Evolutionary conservation across 306 rosid species (phyloP).

Genomic region (Hylodesmum podocarpum): DNA sequence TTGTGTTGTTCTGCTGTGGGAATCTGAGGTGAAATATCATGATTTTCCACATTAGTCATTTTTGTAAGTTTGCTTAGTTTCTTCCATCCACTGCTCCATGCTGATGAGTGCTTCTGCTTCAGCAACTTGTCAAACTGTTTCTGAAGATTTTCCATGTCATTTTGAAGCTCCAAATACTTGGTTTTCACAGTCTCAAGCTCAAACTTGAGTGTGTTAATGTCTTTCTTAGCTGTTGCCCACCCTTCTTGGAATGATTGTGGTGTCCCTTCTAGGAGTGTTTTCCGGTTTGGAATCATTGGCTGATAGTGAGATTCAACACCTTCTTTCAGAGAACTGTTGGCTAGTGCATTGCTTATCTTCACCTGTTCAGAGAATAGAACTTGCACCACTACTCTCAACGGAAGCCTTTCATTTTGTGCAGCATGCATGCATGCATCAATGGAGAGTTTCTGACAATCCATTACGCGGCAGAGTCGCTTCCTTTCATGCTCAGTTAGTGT

Average conservation of each 20-base stretch:
- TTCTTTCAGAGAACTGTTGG: conserved; percentile 62
- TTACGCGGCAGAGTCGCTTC: conserved; percentile 87
- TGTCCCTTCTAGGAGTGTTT: conserved; percentile 84
- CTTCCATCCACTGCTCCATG: conserved; percentile 96
- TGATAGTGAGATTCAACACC: conserved; percentile 65
- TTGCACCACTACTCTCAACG: conserved; percentile 91
- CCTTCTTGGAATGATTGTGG: conserved; percentile 99
- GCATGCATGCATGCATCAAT: conserved; percentile 99
- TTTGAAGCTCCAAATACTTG: conserved; percentile 84
- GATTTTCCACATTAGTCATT: conserved; percentile 55
- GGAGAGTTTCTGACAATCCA: conserved; percentile 98
- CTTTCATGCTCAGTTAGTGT: conserved; percentile 94
- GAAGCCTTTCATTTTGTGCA: conserved; percentile 95
- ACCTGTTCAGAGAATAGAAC: conserved; percentile 95
- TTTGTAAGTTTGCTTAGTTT: conserved; percentile 84
- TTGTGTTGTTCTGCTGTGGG: conserved; percentile 48
- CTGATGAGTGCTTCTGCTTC: conserved; percentile 80
- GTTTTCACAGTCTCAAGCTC: conserved; percentile 88
- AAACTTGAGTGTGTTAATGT: conserved; percentile 84
- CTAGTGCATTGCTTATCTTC: conserved; percentile 84
- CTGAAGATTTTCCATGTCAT: conserved; percentile 84
- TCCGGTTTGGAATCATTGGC: conserved; percentile 69
- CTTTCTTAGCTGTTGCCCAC: conserved; percentile 89
- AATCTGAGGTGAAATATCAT: conserved; percentile 52
- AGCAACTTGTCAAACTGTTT: conserved; percentile 77